Evolutionary conservation across 805 yeast species (phyloP), one percentile per base, ranked within the genome.

Genomic region (Wickerhamiella galacta): DNA sequence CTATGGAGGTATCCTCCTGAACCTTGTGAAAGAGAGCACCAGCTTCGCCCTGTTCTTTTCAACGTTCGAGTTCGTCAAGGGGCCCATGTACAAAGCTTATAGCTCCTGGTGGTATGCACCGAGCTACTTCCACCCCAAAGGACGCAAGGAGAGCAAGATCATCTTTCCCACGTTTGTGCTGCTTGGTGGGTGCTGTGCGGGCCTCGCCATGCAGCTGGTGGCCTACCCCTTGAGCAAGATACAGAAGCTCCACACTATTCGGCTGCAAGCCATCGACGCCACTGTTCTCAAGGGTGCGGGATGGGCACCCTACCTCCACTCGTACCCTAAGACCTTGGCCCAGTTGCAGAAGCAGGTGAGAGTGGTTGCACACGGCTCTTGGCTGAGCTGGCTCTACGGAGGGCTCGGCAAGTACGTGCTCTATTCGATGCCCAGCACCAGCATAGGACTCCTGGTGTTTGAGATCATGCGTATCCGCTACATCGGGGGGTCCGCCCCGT

Each of bases 181-280:
- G 19, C 45, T 76, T 6, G 95, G 93, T 0, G 96, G 96, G 14
- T 81, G 90, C 7, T 62, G 77, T 4, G 95, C 95, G 1, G 87
- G 95, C 0, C 59, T 74, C 14, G 61, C 81, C 0, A 58, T 85
- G 15, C 72, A 85, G 39, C 64, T 74, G 3, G 73, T 85, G 4
- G 94, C 82, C 45, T 82, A 75, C 43, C 96, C 96, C 0, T 60
- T 87, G 21, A 60, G 72, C 16, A 80, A 78, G 51, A 56, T 85
- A 24, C 95, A 87, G 46, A 73, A 72, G 42, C 60, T 85, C 19
- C 93, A 85, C 52, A 58, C 78, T 26, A 67, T 82, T 21, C 63
- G 93, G 39, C 58, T 83, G 15, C 95, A 82, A 52, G 77, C 87
- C 0, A 63, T 78, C 36, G 93, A 81, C 49, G 25, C 28, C 3